A percentile compares a stretch with the other conserved stretches of the same genome.
These are phyloP conservation scores for Phyllostachys edulis DNA, from an alignment of 176 grass and related monocot species.

Conservation along the genomic window DNA sequence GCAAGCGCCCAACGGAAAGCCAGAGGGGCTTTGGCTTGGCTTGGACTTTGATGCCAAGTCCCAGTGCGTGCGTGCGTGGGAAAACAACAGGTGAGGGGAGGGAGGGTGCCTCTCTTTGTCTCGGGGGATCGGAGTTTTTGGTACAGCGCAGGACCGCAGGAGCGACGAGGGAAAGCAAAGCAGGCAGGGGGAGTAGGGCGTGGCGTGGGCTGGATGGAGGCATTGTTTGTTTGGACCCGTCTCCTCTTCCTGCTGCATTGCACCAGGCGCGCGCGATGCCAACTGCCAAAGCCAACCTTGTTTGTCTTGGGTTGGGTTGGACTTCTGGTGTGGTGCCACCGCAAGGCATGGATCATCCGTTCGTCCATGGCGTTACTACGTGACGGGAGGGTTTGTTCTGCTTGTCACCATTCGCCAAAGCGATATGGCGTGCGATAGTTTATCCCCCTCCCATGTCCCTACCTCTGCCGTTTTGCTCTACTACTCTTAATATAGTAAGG, in stretches of 20 bases:
- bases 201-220: not conserved
- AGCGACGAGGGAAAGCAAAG: not conserved
- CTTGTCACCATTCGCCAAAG: not conserved
- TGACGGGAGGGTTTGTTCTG: not conserved
- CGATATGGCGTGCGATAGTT: not conserved
- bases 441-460: not conserved
- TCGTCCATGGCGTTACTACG: not conserved
- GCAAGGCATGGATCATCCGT: not conserved
- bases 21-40: not conserved
- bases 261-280: not conserved
- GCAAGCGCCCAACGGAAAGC: not conserved
- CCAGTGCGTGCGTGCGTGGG: not conserved
- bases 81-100: not conserved
- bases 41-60: not conserved
- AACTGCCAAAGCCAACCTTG: slow-evolving; percentile 5
- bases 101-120: not conserved
- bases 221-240: not conserved
- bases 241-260: not conserved
- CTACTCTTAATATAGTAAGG: not conserved
- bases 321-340: not conserved
- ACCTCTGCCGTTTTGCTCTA: not conserved
- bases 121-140: not conserved
- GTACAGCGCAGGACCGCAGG: not conserved
- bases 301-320: not conserved
- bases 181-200: not conserved